phyloP scores from a whole-genome alignment of 1,284 basidiomycete species.

The Golubevia sp. region DNA sequence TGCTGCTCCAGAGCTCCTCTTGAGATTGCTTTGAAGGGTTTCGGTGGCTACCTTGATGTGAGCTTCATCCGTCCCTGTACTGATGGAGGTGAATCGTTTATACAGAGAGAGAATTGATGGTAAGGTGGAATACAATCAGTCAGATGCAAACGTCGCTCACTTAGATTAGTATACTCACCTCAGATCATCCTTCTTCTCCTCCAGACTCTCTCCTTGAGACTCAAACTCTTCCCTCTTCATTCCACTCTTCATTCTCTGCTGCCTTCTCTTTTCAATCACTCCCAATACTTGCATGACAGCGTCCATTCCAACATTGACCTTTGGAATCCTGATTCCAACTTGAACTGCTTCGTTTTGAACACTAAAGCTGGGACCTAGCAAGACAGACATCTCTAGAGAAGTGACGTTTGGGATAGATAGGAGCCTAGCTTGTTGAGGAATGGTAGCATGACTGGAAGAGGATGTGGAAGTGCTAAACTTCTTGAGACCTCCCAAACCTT shows the following conservation, averaged over 20 bases:
- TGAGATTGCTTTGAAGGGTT: no score
- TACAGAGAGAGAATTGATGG: no score
- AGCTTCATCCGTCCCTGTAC: no score
- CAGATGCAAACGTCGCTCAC: no score
- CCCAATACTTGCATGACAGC: conserved; percentile 21
- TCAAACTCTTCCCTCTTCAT: neutral
- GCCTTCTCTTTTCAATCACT: conserved; percentile 26
- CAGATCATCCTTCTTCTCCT: no score
- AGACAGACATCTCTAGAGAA: conserved; percentile 23
- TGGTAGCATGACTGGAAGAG: conserved; percentile 7
- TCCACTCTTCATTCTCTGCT: conserved; percentile 3
- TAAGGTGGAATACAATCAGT: no score
- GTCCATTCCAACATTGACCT: conserved; percentile 26
- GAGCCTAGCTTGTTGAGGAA: conserved; percentile 21
- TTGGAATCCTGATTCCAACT: conserved; percentile 20
- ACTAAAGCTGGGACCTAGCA: conserved; percentile 23
- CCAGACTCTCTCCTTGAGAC: neutral
- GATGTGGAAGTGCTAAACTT: neutral
- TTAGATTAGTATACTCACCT: no score
- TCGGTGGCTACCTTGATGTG: no score
- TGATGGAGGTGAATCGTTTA: no score
- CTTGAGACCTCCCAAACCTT: no score
- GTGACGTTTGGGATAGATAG: conserved; percentile 23
- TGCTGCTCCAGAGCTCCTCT: no score
- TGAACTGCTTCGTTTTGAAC: conserved; percentile 26